Conservation (phyloP, 345 rosid species). For the Balakata baccata region DNA sequence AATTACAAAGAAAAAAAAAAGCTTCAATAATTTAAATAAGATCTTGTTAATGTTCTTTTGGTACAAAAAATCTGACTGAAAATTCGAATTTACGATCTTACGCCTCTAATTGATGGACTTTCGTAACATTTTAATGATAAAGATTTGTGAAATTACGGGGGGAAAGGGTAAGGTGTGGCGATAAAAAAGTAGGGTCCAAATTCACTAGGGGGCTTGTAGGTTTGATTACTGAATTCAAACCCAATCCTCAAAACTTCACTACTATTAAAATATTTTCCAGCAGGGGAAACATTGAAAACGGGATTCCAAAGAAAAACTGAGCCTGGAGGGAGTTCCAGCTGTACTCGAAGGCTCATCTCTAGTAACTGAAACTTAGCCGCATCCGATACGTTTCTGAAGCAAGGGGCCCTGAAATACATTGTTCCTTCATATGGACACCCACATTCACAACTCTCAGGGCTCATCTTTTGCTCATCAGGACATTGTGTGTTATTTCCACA, state of each 20-base stretch:
- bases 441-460: slow-evolving; percentile 93
- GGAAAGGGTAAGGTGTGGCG: slow-evolving; percentile 75
- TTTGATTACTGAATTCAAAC: slow-evolving; percentile 77
- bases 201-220: slow-evolving; percentile 70
- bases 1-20: too few species aligned
- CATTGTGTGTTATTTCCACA: slow-evolving; percentile 59
- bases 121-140: neutral
- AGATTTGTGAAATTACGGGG: slow-evolving; percentile 52
- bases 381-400: slow-evolving; percentile 65
- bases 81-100: too few species aligned
- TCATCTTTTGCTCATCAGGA: slow-evolving; percentile 61
- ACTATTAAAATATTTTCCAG: slow-evolving; percentile 57
- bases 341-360: slow-evolving; percentile 77
- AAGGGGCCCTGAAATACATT: slow-evolving; percentile 70
- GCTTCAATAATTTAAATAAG: too few species aligned
- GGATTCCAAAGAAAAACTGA: slow-evolving; percentile 80
- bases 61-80: too few species aligned
- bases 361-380: slow-evolving; percentile 58
- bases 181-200: slow-evolving; percentile 89
- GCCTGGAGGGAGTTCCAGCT: slow-evolving; percentile 70
- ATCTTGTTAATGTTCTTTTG: too few species aligned
- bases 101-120: too few species aligned
- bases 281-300: slow-evolving; percentile 64
- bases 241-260: slow-evolving; percentile 67
- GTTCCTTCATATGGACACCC: slow-evolving; percentile 86